Base-by-base conservation (phyloP, 164 flowering plant genomes). In the Tetrastigma voinierianum region DNA sequence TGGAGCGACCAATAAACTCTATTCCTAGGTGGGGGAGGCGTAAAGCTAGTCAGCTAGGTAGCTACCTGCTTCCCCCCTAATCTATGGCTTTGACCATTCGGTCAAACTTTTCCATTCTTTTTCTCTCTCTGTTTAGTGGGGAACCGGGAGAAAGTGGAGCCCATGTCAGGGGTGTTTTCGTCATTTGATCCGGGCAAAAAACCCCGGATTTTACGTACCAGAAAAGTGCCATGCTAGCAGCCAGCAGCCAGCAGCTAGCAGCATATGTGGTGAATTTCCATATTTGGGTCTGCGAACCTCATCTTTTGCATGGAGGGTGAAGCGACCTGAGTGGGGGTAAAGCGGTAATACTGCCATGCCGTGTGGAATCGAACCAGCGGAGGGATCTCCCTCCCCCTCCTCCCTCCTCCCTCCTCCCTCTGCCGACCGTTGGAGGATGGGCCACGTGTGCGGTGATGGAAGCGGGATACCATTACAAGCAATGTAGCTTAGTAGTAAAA, bases 1-100 rank as follows among this genome's bases (percentile, higher is more conserved):
- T 73, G 72, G 76, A 69, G 76, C 69, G 20, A 59, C 60, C 77
- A 70, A 58, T 69, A 61, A 69, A 54, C 62, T 24, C 40, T 25
- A 25, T 2, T 67, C 59, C 63, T 58, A 67, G 63, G 63, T 16
- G 24, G 51, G 25, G n/a, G n/a, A 14, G n/a, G 7, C n/a, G n/a
- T n/a, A n/a, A n/a, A n/a, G n/a, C n/a, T n/a, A n/a, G n/a, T n/a
- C n/a, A n/a, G n/a, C n/a, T n/a, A n/a, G n/a, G n/a, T n/a, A n/a
- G n/a, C n/a, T 49, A 49, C 5, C 16, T 49, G 52, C 4, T 4
- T 53, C 3, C 24, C 17, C 8, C 57, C 9, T n/a, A n/a, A 53
- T n/a, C 20, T 5, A 53, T 21, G n/a, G 7, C 12, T 51, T 61
- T 60, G 56, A 48, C 62, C n/a, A 17, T 20, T 63, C 49, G 62